These are phyloP conservation scores for Vitis cinerea DNA, from an alignment of 164 flowering plant species.

Conservation along the genomic window DNA sequence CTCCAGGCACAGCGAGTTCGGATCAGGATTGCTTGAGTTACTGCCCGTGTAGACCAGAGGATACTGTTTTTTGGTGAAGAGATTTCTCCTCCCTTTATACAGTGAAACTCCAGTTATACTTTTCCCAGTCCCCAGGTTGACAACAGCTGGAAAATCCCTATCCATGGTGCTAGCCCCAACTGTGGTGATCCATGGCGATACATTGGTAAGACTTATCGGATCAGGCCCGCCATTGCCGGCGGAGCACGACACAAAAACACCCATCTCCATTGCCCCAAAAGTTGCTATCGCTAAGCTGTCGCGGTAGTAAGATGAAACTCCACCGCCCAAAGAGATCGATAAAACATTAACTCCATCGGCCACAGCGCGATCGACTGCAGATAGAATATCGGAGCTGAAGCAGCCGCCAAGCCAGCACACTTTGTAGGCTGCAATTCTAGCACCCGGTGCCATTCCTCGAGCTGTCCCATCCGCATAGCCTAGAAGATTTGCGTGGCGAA, in stretches of 20 bases:
- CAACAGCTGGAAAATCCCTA: constrained; percentile 66
- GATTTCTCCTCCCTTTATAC: constrained; percentile 53
- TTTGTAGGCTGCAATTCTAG: constrained; percentile 76
- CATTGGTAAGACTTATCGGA: constrained; percentile 66
- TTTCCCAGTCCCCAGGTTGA: constrained; percentile 53
- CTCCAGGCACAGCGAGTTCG: constrained; percentile 72
- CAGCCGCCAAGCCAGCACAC: constrained; percentile 89
- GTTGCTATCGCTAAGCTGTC: constrained; percentile 70
- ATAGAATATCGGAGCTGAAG: constrained; percentile 79
- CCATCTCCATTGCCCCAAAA: constrained; percentile 90
- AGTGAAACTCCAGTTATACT: constrained; percentile 60
- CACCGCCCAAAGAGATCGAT: constrained; percentile 84
- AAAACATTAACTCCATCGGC: constrained; percentile 81
- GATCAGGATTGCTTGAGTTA: constrained; percentile 58
- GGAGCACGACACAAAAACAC: constrained; percentile 82
- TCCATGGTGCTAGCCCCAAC: constrained; percentile 97
- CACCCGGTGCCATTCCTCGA: constrained; percentile 77
- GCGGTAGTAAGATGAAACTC: constrained; percentile 51
- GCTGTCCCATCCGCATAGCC: constrained; percentile 86
- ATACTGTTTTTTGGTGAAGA: constrained; percentile 39
- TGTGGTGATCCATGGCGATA: constrained; percentile 85
- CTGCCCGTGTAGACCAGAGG: constrained; percentile 62
- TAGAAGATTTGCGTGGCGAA: constrained; percentile 61
- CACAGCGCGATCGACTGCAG: constrained; percentile 82
- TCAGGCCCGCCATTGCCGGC: constrained; percentile 95